These are phyloP conservation scores for Limnanthes douglasii DNA, from an alignment of 345 rosid genomes.

Conservation along the genomic window DNA sequence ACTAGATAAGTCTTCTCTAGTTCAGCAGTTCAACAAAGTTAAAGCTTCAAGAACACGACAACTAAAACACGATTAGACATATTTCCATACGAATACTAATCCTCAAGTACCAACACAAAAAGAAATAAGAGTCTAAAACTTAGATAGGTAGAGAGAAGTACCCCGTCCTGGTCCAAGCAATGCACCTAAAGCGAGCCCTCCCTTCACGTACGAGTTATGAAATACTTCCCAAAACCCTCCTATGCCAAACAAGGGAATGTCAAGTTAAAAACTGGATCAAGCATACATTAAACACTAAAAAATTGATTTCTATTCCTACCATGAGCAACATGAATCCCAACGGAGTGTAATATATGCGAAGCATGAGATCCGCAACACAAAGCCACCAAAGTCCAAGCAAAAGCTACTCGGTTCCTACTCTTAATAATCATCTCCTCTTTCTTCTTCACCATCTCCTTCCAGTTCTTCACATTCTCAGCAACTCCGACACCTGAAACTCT, in stretches of 20 bases:
- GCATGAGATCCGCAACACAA: conserved; percentile 88
- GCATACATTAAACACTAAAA: neutral
- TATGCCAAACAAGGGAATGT: conserved; percentile 15
- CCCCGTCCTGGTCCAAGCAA: conserved; percentile 96
- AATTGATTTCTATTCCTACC: conserved; percentile 20
- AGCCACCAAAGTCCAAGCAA: conserved; percentile 95
- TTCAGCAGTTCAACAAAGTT: too few relatives aligned
- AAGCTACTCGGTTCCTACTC: conserved; percentile 77
- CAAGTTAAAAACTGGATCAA: conserved; percentile 2
- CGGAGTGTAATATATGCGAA: conserved; percentile 74
- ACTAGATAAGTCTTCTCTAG: too few relatives aligned
- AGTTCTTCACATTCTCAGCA: conserved; percentile 61
- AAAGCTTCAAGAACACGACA: too few relatives aligned
- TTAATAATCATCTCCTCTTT: conserved; percentile 60
- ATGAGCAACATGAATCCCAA: conserved; percentile 77
- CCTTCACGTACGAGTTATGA: conserved; percentile 76
- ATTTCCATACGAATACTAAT: neutral
- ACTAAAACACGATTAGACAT: too few relatives aligned
- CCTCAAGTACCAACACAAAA: neutral
- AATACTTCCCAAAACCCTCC: conserved; percentile 63
- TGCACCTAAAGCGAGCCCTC: conserved; percentile 70
- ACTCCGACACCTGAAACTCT: conserved; percentile 62
- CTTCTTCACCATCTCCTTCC: conserved; percentile 64
- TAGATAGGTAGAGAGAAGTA: too few relatives aligned
- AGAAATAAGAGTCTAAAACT: neutral